Percentiles rank a stretch among this genome's conserved stretches.
Conservation (phyloP, 129 eudicot species). For the Flaveria ramosissima region DNA sequence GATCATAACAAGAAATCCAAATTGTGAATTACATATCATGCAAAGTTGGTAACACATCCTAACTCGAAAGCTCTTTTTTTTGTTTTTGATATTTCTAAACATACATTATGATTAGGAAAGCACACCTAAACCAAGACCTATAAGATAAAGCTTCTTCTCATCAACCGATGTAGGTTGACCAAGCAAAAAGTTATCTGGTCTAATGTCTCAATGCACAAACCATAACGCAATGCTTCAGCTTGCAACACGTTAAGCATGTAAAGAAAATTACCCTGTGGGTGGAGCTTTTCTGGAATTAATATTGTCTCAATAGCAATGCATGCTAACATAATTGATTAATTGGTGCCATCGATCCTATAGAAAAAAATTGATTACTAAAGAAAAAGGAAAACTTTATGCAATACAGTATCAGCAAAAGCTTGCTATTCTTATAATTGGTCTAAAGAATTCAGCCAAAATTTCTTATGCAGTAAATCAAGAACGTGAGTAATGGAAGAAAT, state of each 20-base stretch:
- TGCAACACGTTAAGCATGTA: not conserved
- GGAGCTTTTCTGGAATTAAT: constrained; percentile 95
- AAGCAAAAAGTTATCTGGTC: constrained; percentile 92
- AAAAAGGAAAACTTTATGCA: not conserved
- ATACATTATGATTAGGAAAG: constrained; percentile 9
- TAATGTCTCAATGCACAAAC: constrained; percentile 75
- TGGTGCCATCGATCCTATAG: constrained; percentile 76
- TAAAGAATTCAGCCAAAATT: too few relatives aligned
- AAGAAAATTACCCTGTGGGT: constrained; percentile 50
- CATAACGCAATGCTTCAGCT: constrained; percentile 33
- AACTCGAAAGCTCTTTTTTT: not conserved
- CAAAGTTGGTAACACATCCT: not conserved
- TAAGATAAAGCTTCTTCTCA: constrained; percentile 77
- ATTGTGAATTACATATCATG: not conserved
- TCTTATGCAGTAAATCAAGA: too few relatives aligned
- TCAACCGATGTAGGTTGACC: constrained; percentile 90
- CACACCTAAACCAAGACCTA: constrained; percentile 97
- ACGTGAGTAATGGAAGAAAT: too few relatives aligned
- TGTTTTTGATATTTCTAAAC: not conserved
- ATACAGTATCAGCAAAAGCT: too few relatives aligned
- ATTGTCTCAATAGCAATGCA: constrained; percentile 97
- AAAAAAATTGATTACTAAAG: constrained; percentile 16
- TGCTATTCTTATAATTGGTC: too few relatives aligned
- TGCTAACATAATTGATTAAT: constrained; percentile 88
- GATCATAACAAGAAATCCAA: not conserved